These are phyloP conservation scores for Aethionema arabicum DNA, from an alignment of 345 rosid species.

Conservation along the genomic window DNA sequence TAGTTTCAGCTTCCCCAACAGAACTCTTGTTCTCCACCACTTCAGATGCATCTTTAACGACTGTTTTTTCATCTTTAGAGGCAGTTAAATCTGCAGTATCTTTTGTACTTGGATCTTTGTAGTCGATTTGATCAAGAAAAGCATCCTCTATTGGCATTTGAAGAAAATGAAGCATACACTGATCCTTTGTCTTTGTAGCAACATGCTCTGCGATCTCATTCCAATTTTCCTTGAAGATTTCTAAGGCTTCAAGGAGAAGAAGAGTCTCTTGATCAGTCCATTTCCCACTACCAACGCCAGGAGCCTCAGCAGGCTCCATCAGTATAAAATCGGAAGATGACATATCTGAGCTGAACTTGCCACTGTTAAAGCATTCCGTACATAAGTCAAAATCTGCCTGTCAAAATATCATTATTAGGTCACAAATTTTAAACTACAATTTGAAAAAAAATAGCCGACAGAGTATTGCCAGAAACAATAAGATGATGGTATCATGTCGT, in stretches of 20 bases:
- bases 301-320: constrained; percentile 90
- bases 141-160: constrained; percentile 97
- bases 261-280: constrained; percentile 99
- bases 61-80: constrained; percentile 41
- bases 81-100: constrained; percentile 46
- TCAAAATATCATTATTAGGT: constrained; percentile 39
- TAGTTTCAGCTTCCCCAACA: constrained; percentile 53
- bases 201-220: constrained; percentile 99
- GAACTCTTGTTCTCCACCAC: constrained; percentile 46
- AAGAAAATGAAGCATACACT: constrained; percentile 95
- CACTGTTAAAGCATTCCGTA: constrained; percentile 81
- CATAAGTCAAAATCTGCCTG: constrained; percentile 99
- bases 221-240: constrained; percentile 95
- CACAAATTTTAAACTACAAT: not conserved
- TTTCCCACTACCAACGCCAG: constrained; percentile 79
- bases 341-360: constrained; percentile 90
- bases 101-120: constrained; percentile 44
- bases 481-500: constrained; percentile 1
- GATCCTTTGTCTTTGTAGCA: constrained; percentile 94
- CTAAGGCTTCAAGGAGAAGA: constrained; percentile 96
- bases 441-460: constrained; percentile 6
- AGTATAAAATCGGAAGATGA: constrained; percentile 91
- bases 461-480: constrained; percentile 3
- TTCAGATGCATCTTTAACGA: constrained; percentile 54
- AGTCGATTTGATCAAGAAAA: constrained; percentile 55